phyloP scores from a whole-genome alignment of 2,329 filamentous ascomycete species.

The Microascus cirrosus region DNA sequence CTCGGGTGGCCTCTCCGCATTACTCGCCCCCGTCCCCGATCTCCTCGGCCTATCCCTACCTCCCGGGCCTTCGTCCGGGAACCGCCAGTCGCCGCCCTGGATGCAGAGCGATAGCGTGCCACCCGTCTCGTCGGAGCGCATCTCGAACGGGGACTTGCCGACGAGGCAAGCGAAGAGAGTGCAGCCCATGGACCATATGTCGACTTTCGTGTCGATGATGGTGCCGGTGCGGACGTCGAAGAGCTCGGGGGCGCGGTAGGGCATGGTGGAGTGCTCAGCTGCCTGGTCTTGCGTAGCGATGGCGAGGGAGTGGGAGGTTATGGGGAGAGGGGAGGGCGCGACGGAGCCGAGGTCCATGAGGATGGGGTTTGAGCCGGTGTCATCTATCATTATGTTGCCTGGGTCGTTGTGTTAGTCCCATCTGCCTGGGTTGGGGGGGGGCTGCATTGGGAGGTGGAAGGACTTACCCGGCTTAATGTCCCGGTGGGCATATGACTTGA shows the following conservation, averaged over 20 bases:
- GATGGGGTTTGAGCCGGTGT: conserved; percentile 78
- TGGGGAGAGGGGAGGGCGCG: conserved; percentile 73
- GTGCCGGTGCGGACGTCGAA: conserved; percentile 95
- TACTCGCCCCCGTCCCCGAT: conserved; percentile 14
- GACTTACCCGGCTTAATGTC: conserved; percentile 88
- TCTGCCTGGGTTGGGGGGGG: background rate
- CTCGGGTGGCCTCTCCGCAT: conserved; percentile 12
- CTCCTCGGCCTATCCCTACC: conserved; percentile 33
- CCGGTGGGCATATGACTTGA: conserved; percentile 79
- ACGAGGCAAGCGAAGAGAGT: conserved; percentile 96
- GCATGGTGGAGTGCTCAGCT: conserved; percentile 96
- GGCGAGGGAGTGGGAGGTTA: conserved; percentile 82
- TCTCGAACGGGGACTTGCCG: conserved; percentile 94
- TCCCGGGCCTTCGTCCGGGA: conserved; percentile 65
- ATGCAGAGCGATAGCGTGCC: conserved; percentile 89
- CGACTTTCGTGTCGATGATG: conserved; percentile 88
- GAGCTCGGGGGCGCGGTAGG: conserved; percentile 91
- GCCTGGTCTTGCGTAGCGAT: conserved; percentile 89
- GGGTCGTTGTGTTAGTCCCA: background rate
- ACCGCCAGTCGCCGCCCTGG: conserved; percentile 88
- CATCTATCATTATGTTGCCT: conserved; percentile 97
- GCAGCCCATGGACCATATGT: conserved; percentile 96
- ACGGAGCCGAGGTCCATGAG: conserved; percentile 96
- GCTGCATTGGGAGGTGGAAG: background rate
- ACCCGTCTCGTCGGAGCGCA: conserved; percentile 89